Evolutionary conservation across 2,329 filamentous ascomycete genomes (phyloP), one percentile per base, ranked within the genome.

Genomic region (Xylariaceae sp.): DNA sequence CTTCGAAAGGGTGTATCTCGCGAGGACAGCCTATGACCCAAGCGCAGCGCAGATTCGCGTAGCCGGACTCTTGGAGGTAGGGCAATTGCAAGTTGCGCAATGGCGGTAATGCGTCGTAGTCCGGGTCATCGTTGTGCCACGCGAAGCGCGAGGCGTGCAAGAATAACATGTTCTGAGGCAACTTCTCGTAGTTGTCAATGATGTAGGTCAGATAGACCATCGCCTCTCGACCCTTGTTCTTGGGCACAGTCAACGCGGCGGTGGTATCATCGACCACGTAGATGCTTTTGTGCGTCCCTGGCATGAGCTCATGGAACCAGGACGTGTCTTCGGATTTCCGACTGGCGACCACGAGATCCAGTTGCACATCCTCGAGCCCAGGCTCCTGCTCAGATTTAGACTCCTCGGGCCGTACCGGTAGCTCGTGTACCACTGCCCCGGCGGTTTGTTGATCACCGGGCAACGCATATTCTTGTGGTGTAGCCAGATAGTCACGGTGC

Each of bases 31-130:
- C 81, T 2, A 80, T 76, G 39, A 74, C 69, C 76, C 75, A 79
- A 55, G 76, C 76, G 62, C 82, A 85, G 45, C 81, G 76, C 44
- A 85, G 71, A 58, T 84, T 84, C 55, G 77, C 75, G 61, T 83
- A 85, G 41, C 81, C 81, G 44, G 73, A 68, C 45, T 71, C 63
- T 42, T 73, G 71, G n/a, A 84, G 70, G 49, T 78, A 73, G 17
- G 74, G 64, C 18, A 78, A 61, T 22, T 72, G 73, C 14, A 83
- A 70, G 36, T 66, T 67, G 44, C 70, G 72, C 49, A 83, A 72
- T 2, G 75, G 69, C 2, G 70, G 67, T 15, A 81, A 71, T n/a
- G 74, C 76, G 59, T 81, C 77, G 67, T 80, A 75, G 45, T 78
- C 68, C 6, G 75, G 74, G 45, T 75, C 71, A 58, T 80, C 76